phyloP scores from a whole-genome alignment of 176 grass and related monocot species.

The Guadua angustifolia region DNA sequence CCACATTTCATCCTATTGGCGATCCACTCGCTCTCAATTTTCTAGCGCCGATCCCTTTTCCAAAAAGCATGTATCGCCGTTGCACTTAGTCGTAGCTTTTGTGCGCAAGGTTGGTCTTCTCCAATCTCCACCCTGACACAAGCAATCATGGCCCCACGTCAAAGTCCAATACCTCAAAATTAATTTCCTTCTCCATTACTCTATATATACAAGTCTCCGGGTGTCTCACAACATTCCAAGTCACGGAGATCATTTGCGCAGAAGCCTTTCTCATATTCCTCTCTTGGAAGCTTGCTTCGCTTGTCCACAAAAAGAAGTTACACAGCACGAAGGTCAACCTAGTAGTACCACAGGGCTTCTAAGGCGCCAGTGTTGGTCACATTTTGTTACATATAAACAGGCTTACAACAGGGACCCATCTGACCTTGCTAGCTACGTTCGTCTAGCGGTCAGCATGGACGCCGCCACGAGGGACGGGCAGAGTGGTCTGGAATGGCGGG shows the following conservation, averaged over 20 bases:
- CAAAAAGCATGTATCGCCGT: constrained; percentile 34
- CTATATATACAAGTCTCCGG: constrained; percentile 41
- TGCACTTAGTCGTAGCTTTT: constrained; percentile 19
- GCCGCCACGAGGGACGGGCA: constrained; percentile 38
- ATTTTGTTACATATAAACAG: not conserved
- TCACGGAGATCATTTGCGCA: constrained; percentile 18
- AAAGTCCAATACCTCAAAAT: constrained; percentile 33
- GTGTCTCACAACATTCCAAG: constrained; percentile 44
- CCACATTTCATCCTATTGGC: not conserved
- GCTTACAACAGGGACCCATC: constrained; percentile 39
- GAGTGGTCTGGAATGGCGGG: constrained; percentile 57
- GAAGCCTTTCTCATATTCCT: constrained; percentile 37
- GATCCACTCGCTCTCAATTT: constrained; percentile 28
- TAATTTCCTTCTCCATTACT: too few species aligned
- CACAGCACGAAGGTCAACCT: constrained; percentile 38
- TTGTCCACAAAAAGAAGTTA: constrained; percentile 9
- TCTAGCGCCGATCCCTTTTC: not conserved
- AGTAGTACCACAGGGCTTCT: not conserved
- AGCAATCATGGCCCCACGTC: constrained; percentile 30
- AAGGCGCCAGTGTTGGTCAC: not conserved
- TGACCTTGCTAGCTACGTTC: not conserved
- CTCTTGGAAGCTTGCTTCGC: constrained; percentile 23
- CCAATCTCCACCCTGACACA: constrained; percentile 16
- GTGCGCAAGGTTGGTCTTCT: constrained; percentile 44
- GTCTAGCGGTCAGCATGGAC: constrained; percentile 35